Percentiles rank a stretch among this genome's conserved stretches.
phyloP scores from a whole-genome alignment of 495 filamentous ascomycete genomes.

The Bacidia gigantensis region DNA sequence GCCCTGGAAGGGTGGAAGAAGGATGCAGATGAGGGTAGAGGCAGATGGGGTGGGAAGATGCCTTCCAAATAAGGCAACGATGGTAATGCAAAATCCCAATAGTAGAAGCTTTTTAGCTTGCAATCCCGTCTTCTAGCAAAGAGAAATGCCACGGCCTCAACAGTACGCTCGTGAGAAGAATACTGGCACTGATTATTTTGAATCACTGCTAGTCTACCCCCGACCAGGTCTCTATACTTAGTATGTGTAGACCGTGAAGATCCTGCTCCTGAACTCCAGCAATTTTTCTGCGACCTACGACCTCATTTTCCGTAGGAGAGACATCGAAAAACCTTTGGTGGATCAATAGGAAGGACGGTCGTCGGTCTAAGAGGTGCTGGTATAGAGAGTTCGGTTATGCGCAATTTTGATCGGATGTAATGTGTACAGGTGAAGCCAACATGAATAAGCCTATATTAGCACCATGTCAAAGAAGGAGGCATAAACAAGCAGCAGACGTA shows the following conservation, averaged over 20 bases:
- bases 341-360: too few relatives aligned
- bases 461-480: too few relatives aligned
- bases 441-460: too few relatives aligned
- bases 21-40: slow-evolving; percentile 10
- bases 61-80: slow-evolving; percentile 8
- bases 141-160: slow-evolving; percentile 12
- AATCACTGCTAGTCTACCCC: slow-evolving; percentile 19
- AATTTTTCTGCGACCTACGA: too few relatives aligned
- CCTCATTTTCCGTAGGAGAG: too few relatives aligned
- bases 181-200: slow-evolving; percentile 18
- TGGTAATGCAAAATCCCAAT: slow-evolving; percentile 9
- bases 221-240: slow-evolving; percentile 9
- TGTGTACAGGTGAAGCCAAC: too few relatives aligned
- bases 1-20: slow-evolving; percentile 5
- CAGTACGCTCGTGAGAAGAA: slow-evolving; percentile 12
- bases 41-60: slow-evolving; percentile 10
- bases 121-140: slow-evolving; percentile 9
- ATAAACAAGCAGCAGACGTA: too few relatives aligned
- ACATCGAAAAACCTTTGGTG: too few relatives aligned
- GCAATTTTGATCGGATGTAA: too few relatives aligned
- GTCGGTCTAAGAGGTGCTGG: too few relatives aligned
- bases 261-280: slow-evolving; percentile 6
- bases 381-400: too few relatives aligned
- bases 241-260: not conserved
- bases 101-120: slow-evolving; percentile 8